Evolutionary conservation across 2,329 filamentous ascomycete genomes (phyloP).

Genomic region (Grosmannia clavigera): DNA sequence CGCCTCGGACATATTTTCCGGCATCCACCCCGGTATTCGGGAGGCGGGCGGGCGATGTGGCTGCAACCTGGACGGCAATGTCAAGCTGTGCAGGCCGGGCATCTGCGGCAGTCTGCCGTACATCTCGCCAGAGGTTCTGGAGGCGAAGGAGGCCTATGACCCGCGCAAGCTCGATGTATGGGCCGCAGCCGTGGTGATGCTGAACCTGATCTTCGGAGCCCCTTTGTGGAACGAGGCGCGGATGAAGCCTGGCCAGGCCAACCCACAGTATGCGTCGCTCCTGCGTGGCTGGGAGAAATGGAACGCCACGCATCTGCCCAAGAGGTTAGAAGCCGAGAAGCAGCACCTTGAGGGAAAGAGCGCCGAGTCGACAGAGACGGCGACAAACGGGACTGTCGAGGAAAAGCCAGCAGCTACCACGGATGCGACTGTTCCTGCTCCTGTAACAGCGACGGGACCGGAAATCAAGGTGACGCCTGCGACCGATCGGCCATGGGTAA

Average conservation of each 20-base stretch:
- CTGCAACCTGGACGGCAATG: constrained; percentile 54
- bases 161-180: constrained; percentile 74
- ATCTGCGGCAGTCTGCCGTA: constrained; percentile 80
- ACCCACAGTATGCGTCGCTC: constrained; percentile 51
- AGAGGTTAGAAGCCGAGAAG: constrained; percentile 13
- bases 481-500: neutral
- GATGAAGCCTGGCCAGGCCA: constrained; percentile 22
- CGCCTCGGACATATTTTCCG: constrained; percentile 74
- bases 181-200: constrained; percentile 73
- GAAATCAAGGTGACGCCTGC: neutral
- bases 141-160: constrained; percentile 53
- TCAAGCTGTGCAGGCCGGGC: constrained; percentile 62
- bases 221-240: constrained; percentile 64
- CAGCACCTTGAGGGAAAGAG: constrained; percentile 54
- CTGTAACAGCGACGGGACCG: neutral
- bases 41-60: constrained; percentile 63
- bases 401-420: neutral
- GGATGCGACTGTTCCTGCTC: neutral
- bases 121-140: constrained; percentile 74
- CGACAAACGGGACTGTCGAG: constrained; percentile 2
- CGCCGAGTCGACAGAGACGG: constrained; percentile 20
- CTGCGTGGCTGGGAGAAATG: constrained; percentile 57
- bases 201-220: constrained; percentile 61
- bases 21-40: constrained; percentile 66
- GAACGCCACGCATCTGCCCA: constrained; percentile 37